Evolutionary conservation across 2,329 filamentous ascomycete species (phyloP).

Genomic region (Ceratocystis ficicola): DNA sequence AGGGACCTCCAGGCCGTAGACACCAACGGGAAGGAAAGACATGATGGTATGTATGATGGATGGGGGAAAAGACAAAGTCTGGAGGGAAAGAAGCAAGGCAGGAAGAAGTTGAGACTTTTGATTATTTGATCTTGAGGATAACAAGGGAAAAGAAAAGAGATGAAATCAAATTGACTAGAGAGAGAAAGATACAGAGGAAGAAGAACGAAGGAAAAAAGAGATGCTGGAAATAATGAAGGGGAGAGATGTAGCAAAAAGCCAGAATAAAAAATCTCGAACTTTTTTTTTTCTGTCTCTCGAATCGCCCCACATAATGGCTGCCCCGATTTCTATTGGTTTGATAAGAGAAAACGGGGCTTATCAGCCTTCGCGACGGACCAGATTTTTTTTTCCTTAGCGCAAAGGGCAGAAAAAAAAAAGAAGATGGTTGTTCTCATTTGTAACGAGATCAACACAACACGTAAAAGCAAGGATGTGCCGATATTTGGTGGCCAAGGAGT

Average conservation of each 20-base stretch:
- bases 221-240: conserved; percentile 18
- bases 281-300: conserved; percentile 22
- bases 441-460: no score
- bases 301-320: conserved; percentile 20
- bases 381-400: conserved; percentile 1
- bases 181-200: conserved; percentile 6
- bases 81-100: conserved; percentile 16
- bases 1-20: conserved; percentile 88
- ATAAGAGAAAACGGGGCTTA: conserved; percentile 18
- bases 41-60: conserved; percentile 29
- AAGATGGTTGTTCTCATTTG: background rate
- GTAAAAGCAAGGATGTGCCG: no score
- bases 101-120: background rate
- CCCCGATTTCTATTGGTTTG: conserved; percentile 17
- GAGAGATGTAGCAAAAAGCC: conserved; percentile 8
- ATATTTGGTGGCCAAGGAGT: no score
- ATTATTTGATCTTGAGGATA: background rate
- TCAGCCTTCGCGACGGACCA: conserved; percentile 1
- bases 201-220: conserved; percentile 6
- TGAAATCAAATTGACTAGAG: background rate
- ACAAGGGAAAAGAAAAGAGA: background rate
- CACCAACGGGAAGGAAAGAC: conserved; percentile 55
- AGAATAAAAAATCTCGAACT: conserved; percentile 21
- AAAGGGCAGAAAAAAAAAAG: conserved; percentile 12
- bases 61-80: conserved; percentile 19